Evolutionary conservation across 2,329 filamentous ascomycete species (phyloP).

Genomic region (Beauveria scarabaeidicola): DNA sequence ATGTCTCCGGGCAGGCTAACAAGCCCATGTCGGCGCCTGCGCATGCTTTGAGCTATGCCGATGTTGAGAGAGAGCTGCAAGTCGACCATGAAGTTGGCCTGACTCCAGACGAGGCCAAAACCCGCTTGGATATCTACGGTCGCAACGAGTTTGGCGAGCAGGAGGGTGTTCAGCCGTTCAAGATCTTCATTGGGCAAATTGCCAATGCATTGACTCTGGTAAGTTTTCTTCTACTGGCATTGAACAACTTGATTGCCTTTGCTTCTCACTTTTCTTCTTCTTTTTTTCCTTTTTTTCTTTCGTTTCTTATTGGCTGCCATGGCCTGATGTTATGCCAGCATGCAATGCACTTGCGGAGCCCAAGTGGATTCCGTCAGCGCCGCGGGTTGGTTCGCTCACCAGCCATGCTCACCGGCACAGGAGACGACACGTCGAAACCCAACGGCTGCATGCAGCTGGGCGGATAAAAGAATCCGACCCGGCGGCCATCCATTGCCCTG

Average conservation of each 20-base stretch:
- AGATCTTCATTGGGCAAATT: conserved; percentile 57
- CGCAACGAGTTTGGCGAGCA: conserved; percentile 55
- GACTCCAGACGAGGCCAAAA: conserved; percentile 42
- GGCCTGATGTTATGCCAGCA: neutral
- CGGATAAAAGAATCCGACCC: neutral
- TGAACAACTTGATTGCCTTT: neutral
- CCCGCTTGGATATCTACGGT: conserved; percentile 48
- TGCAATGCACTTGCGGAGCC: neutral
- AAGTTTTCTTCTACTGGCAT: conserved; percentile 13
- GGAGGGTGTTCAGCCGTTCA: conserved; percentile 49
- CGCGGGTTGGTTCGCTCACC: neutral
- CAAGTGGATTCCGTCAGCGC: neutral
- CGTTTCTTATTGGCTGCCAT: neutral
- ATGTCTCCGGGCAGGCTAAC: conserved; percentile 30
- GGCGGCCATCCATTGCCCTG: neutral
- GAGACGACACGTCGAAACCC: neutral
- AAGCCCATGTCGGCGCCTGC: conserved; percentile 51
- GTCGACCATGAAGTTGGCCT: conserved; percentile 52
- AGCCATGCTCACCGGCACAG: neutral
- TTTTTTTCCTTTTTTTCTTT: neutral
- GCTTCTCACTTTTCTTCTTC: neutral
- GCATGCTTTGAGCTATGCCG: conserved; percentile 48
- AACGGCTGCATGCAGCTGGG: neutral
- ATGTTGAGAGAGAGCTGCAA: conserved; percentile 45
- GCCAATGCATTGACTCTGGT: conserved; percentile 64